Evolutionary conservation across 2,329 filamentous ascomycete genomes (phyloP), one percentile per base, ranked within the genome.

Genomic region (Neonectria ditissima): DNA sequence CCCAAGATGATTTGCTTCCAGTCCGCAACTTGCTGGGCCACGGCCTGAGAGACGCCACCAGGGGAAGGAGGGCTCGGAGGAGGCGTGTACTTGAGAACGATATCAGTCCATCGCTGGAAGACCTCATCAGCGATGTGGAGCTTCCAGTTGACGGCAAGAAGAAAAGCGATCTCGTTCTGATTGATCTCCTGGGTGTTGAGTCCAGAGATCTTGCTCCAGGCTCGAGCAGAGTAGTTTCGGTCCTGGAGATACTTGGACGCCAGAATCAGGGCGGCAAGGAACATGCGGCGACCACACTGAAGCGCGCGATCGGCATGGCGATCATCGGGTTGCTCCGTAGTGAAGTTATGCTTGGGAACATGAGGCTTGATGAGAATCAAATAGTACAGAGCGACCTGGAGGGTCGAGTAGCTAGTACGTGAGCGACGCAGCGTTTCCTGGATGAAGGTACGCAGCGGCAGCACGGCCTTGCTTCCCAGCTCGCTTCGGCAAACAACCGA

Each of bases 201-300:
- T n/a, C 96, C 96, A 18, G 96, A 98, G 72, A 99, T 99, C 84
- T 97, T 98, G 80, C 95, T 98, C 96, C 96, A 99, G 44, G 96
- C 96, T 59, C 95, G 91, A 52, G 96, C 94, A 14, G 96, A 98
- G 80, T 97, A 99, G 81, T 98, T 99, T 71, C 95, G 91, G 78
- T 99, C 96, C 80, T 99, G 96, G 50, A 99, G 84, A 77, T 98
- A 99, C 83, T 99, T 99, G 37, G 96, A 98, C 2, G 96, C 96
- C 60, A 99, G 85, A 69, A 99, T 98, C 65, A 99, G 85, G 51
- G 95, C 94, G 11, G 96, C 91, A 57, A 99, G 86, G 77, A 99
- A 98, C 95, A 98, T 98, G 74, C 96, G 93, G 66, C 96, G 92
- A 59, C 96, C 96, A 79, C 96, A 98, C 80, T 97, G 94, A 75